Base-by-base conservation (phyloP, 306 rosid species). In the Dalbergia oliveri region DNA sequence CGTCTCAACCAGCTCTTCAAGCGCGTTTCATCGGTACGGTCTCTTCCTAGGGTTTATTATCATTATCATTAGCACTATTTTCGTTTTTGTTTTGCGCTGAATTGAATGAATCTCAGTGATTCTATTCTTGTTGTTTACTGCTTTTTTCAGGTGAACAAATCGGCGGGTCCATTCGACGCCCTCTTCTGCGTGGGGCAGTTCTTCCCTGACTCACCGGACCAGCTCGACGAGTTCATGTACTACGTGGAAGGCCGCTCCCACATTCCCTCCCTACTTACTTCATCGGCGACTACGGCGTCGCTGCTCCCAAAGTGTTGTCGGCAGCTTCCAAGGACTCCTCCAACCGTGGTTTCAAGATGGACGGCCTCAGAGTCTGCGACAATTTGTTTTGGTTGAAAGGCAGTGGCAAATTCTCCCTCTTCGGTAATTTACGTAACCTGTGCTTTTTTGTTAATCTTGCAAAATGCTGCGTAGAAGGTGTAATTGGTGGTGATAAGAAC, bases 151-250 rank as follows among this genome's bases (percentile, higher is more conserved):
- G 98, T 93, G 50, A 95, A 87, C 91, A 93, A 95, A 87, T 91
- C 98, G 26, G 98, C 99, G 35, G 99, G 98, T 45, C 99, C 99
- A 16, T 95, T 95, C 83, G 98, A 95, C 68, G 97, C 91, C 56
- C 84, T 95, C 10, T 81, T 93, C 37, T 95, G 99, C 81, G 98
- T 93, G 9, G 99, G 98, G 0, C 98, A 93, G 71, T 95, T 95
- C 89, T 95, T 95, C 78, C 99, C 99, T 0, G 93, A 95, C 83
- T 88, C 94, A 23, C 82, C 88, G 23, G 96, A 91, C 8, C 92
- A 72, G 60, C 77, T 93, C 18, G 90, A 81, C 5, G 97, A 95
- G 79, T 85, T 93, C 72, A 62, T 66, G 67, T 84, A 77, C 26
- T 95, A 78, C 78, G 61, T 90, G 5, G 92, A 95, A 85, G 94